Conservation (phyloP, 1,284 basidiomycete genomes). For the Cutaneotrichosporon sp. region DNA sequence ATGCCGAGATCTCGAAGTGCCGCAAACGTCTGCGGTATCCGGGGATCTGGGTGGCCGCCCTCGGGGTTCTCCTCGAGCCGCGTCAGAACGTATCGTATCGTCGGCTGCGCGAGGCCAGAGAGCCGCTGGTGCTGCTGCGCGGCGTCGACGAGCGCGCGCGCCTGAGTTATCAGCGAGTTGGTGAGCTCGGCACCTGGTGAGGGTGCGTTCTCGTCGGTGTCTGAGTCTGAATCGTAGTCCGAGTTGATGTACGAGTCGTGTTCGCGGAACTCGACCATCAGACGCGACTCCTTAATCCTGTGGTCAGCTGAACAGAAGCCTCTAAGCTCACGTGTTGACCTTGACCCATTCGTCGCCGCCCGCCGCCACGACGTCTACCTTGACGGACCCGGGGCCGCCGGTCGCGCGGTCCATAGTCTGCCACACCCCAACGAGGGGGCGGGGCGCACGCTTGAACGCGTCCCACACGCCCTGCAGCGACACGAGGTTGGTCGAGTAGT, state of each 20-base stretch:
- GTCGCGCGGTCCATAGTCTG: conserved; percentile 33
- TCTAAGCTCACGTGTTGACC: conserved; percentile 74
- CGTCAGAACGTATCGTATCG: conserved; percentile 67
- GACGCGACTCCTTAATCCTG: conserved; percentile 73
- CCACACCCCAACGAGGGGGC: conserved; percentile 37
- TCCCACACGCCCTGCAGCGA: conserved; percentile 46
- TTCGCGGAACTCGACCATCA: conserved; percentile 77
- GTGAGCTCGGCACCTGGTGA: conserved; percentile 15
- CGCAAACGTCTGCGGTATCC: conserved; percentile 65
- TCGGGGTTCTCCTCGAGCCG: conserved; percentile 59
- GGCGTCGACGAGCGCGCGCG: conserved; percentile 59
- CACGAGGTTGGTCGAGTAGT: conserved; percentile 41
- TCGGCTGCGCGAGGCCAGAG: conserved; percentile 36
- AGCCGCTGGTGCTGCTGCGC: conserved; percentile 58
- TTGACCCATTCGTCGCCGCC: conserved; percentile 74
- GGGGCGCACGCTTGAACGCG: conserved; percentile 34
- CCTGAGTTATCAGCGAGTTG: conserved; percentile 60
- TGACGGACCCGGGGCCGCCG: conserved; percentile 19
- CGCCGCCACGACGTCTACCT: conserved; percentile 71
- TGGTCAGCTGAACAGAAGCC: neutral
- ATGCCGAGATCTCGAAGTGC: conserved; percentile 65
- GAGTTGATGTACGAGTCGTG: conserved; percentile 72
- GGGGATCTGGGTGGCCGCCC: conserved; percentile 56
- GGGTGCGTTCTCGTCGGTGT: conserved; percentile 10
- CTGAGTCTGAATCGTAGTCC: conserved; percentile 42